Conservation (phyloP, 306 rosid genomes). For the Cajanus cajan region DNA sequence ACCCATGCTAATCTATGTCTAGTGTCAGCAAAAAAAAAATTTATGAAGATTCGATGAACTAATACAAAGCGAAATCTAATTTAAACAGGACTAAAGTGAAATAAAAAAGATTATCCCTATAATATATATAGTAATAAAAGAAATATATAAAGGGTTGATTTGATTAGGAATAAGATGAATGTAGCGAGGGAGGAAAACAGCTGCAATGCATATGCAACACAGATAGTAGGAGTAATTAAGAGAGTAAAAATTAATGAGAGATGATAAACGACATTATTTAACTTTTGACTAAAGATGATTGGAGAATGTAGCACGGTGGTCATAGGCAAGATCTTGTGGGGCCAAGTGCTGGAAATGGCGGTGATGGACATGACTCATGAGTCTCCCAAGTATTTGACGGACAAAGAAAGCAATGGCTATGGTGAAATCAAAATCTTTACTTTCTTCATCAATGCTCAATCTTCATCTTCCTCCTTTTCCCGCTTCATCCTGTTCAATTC, state of each 20-base stretch:
- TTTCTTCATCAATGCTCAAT: not conserved
- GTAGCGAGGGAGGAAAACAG: constrained; percentile 45
- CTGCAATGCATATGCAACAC: constrained; percentile 33
- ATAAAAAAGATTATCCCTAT: not conserved
- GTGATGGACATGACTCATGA: constrained; percentile 13
- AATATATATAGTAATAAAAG: not conserved
- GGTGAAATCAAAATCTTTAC: too few relatives aligned
- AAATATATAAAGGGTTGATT: not conserved
- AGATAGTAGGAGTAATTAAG: not conserved
- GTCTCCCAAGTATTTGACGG: constrained; percentile 1
- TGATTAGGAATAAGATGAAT: constrained; percentile 4
- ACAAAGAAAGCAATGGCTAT: too few relatives aligned
- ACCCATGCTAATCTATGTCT: not conserved
- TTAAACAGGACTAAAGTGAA: not conserved
- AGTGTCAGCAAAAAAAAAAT: too few relatives aligned
- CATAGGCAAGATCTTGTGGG: constrained; percentile 37
- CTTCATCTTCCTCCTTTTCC: not conserved
- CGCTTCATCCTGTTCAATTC: too few relatives aligned
- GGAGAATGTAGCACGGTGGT: constrained; percentile 34
- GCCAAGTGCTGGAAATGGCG: constrained; percentile 24
- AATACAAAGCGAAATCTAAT: not conserved
- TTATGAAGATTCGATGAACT: not conserved
- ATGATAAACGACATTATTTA: constrained; percentile 24
- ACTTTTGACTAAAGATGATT: constrained; percentile 36
- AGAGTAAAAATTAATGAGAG: constrained; percentile 5